These are phyloP conservation scores for Colletotrichum agaves DNA, from an alignment of 2,329 filamentous ascomycete genomes.

Conservation along the genomic window DNA sequence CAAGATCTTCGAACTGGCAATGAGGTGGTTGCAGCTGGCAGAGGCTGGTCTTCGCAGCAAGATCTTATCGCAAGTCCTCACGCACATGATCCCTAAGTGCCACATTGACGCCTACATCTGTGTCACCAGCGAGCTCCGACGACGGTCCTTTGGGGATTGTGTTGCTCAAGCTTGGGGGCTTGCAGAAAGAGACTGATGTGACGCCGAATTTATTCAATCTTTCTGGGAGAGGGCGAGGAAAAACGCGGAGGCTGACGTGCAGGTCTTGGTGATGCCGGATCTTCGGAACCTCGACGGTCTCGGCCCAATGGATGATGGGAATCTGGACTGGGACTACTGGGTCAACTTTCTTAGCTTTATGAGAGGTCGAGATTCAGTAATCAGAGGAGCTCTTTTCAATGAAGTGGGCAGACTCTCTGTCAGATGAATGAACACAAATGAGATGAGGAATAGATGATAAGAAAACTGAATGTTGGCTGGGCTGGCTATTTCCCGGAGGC, in stretches of 20 bases:
- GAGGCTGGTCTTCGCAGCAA: constrained; percentile 40
- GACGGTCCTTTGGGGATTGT: constrained; percentile 31
- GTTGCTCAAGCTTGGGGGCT: constrained; percentile 44
- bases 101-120: constrained; percentile 48
- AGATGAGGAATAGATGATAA: too few species aligned
- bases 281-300: not conserved
- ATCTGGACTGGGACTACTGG: constrained; percentile 32
- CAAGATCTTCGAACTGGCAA: constrained; percentile 40
- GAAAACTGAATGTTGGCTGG: too few species aligned
- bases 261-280: not conserved
- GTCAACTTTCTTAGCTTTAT: constrained; percentile 15
- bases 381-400: not conserved
- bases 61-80: constrained; percentile 44
- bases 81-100: constrained; percentile 42
- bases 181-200: constrained; percentile 30
- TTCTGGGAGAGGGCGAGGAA: not conserved
- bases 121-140: constrained; percentile 45
- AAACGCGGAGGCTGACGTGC: not conserved
- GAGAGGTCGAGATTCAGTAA: not conserved
- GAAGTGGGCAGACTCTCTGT: too few species aligned
- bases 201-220: not conserved
- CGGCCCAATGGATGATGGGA: not conserved
- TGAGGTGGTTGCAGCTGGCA: constrained; percentile 42
- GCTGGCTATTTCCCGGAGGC: too few species aligned
- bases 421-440: too few species aligned